Evolutionary conservation across 306 rosid species (phyloP).

Genomic region (cucumber (Cucumis sativus)): DNA sequence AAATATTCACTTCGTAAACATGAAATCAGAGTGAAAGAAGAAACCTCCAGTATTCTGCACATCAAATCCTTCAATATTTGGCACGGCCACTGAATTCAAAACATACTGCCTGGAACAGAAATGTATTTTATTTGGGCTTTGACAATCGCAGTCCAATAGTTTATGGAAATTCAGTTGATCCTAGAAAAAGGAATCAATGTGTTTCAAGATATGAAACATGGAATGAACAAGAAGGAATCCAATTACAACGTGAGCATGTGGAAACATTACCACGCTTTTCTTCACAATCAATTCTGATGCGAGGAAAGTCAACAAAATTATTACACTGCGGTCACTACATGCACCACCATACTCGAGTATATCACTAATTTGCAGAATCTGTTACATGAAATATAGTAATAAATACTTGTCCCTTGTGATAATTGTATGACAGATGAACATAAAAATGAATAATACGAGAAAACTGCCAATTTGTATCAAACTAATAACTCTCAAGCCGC

Average conservation of each 20-base stretch:
- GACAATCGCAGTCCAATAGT: constrained; percentile 53
- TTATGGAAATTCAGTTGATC: constrained; percentile 77
- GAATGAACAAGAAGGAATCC: not conserved
- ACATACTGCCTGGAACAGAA: constrained; percentile 25
- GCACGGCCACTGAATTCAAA: constrained; percentile 25
- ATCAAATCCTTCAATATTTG: constrained; percentile 23
- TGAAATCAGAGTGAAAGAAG: not conserved
- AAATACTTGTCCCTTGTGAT: not conserved
- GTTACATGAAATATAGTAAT: constrained; percentile 1
- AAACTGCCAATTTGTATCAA: not conserved
- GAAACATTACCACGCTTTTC: constrained; percentile 63
- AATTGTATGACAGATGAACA: not conserved
- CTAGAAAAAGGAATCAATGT: constrained; percentile 18
- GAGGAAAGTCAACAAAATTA: constrained; percentile 79
- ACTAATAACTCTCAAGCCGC: not conserved
- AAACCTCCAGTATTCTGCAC: constrained; percentile 44
- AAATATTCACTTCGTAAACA: not conserved
- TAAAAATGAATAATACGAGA: not conserved
- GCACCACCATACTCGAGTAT: constrained; percentile 67
- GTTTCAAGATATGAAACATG: constrained; percentile 4
- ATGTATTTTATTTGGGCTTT: constrained; percentile 31
- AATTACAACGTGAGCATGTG: constrained; percentile 3
- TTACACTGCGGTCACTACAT: constrained; percentile 64
- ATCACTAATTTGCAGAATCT: constrained; percentile 90
- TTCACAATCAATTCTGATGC: constrained; percentile 73